Conservation (phyloP, 768 basidiomycete species). For the Pulveroboletus ravenelii region DNA sequence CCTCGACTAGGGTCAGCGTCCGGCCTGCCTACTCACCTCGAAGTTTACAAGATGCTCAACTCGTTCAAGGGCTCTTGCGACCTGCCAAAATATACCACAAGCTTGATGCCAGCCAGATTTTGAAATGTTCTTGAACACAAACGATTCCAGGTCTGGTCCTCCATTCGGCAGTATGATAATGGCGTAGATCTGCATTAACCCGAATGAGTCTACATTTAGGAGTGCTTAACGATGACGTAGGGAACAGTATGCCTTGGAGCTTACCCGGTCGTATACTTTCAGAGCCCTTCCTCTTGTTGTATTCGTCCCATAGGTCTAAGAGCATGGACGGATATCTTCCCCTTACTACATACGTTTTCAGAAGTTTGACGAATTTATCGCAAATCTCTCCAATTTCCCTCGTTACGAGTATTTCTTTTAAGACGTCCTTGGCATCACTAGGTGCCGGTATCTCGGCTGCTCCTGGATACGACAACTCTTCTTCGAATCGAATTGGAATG, state of each 20-base stretch:
- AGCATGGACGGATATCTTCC: conserved; percentile 80
- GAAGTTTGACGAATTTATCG: conserved; percentile 72
- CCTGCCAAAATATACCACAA: conserved; percentile 87
- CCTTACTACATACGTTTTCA: conserved; percentile 81
- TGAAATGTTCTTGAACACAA: conserved; percentile 52
- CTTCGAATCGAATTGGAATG: conserved; percentile 67
- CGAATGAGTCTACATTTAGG: conserved; percentile 58
- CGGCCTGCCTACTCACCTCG: conserved; percentile 55
- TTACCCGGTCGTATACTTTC: conserved; percentile 83
- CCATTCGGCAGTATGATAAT: conserved; percentile 89
- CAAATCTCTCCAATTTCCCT: conserved; percentile 72
- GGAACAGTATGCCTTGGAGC: conserved; percentile 11
- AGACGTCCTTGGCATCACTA: conserved; percentile 68
- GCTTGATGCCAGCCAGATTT: conserved; percentile 83
- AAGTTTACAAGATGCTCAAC: conserved; percentile 82
- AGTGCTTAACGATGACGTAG: conserved; percentile 5
- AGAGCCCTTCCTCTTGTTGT: conserved; percentile 66
- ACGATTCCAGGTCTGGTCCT: conserved; percentile 87
- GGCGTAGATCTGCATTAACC: conserved; percentile 74
- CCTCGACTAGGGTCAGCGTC: neutral
- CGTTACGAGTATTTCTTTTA: conserved; percentile 78
- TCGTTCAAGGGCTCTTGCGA: conserved; percentile 65
- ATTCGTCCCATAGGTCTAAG: conserved; percentile 85
- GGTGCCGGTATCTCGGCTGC: conserved; percentile 57
- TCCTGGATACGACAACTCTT: conserved; percentile 19